Conservation (phyloP, 2,329 filamentous ascomycete genomes). For the Ophiostoma sp. region DNA sequence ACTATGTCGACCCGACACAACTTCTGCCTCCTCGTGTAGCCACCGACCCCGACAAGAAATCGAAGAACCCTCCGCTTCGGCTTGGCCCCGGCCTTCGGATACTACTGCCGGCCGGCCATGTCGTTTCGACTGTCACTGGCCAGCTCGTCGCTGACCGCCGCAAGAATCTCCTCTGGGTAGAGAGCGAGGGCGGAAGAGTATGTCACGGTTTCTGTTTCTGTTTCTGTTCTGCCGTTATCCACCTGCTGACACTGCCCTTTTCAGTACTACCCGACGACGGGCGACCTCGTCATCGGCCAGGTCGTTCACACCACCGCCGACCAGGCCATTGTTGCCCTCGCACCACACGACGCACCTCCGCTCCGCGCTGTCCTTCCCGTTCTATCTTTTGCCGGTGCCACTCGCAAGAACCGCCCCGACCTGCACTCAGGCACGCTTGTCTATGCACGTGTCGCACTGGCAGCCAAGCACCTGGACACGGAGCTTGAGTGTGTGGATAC, state of each 20-base stretch:
- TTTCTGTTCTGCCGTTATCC: too few relatives aligned
- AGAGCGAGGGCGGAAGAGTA: conserved; percentile 65
- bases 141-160: conserved; percentile 60
- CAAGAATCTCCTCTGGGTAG: conserved; percentile 76
- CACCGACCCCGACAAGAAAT: conserved; percentile 61
- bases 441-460: conserved; percentile 76
- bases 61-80: conserved; percentile 64
- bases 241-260: conserved; percentile 26
- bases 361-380: conserved; percentile 66
- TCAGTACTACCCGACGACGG: conserved; percentile 71
- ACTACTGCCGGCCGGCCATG: conserved; percentile 68
- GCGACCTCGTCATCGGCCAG: conserved; percentile 84
- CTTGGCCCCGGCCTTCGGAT: conserved; percentile 80
- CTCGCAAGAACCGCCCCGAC: conserved; percentile 83
- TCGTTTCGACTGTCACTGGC: conserved; percentile 63
- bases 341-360: conserved; percentile 51
- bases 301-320: conserved; percentile 71
- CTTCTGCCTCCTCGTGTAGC: conserved; percentile 21
- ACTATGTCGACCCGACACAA: conserved; percentile 52
- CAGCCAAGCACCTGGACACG: conserved; percentile 76
- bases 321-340: conserved; percentile 72
- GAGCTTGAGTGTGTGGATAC: conserved; percentile 87
- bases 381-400: conserved; percentile 86
- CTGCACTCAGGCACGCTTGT: conserved; percentile 71
- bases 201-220: conserved; percentile 28